Conservation (phyloP, 78 protist species). For the Dictyostelium firmibasis region DNA sequence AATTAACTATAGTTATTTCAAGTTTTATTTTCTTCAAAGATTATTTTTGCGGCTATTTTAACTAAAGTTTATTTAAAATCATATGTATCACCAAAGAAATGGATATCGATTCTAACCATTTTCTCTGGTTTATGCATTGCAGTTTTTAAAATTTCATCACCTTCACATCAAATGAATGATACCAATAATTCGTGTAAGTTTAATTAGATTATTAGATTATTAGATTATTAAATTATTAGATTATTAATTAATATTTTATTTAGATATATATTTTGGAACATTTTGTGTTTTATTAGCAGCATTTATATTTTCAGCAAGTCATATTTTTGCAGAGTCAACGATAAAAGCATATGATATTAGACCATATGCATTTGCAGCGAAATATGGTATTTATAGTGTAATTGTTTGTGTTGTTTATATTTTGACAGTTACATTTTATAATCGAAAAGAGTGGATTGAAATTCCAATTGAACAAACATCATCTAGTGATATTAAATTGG, state of each 20-base stretch:
- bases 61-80: background rate
- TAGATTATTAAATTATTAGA: too few species aligned
- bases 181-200: background rate
- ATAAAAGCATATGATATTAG: slow-evolving; percentile 2
- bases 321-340: slow-evolving; percentile 27
- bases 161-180: background rate
- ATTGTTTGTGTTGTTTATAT: slow-evolving; percentile 10
- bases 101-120: slow-evolving; percentile 26
- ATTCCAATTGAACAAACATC: background rate
- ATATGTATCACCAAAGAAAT: background rate
- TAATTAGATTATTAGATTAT: background rate
- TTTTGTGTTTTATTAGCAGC: slow-evolving; percentile 37
- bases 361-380: slow-evolving; percentile 31
- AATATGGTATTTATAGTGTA: slow-evolving; percentile 40
- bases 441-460: slow-evolving; percentile 19
- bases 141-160: slow-evolving; percentile 24
- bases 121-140: slow-evolving; percentile 39
- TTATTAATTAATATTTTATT: background rate
- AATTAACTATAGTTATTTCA: slow-evolving; percentile 20
- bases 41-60: slow-evolving; percentile 51
- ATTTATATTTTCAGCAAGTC: slow-evolving; percentile 53
- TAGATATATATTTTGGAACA: slow-evolving; percentile 6
- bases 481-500: background rate
- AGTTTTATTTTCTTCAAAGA: slow-evolving; percentile 70
- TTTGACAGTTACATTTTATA: slow-evolving; percentile 32